Evolutionary conservation across 305 asterid species (phyloP), one percentile per base, ranked within the genome.

Genomic region (Solanum hybrid): DNA sequence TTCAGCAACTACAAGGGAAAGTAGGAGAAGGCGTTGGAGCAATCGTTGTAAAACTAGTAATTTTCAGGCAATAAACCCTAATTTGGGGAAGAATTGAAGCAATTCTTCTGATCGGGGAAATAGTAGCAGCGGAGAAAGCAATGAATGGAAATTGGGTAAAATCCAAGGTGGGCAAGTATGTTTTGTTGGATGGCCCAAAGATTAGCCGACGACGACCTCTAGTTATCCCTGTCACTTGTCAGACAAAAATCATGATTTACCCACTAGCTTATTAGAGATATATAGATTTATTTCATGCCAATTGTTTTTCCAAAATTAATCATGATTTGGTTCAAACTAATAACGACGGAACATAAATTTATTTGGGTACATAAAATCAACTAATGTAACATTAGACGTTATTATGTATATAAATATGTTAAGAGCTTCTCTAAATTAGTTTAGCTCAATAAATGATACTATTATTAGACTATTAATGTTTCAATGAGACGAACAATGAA

Each of bases 121-220:
- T 19, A 75, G 81, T 14, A 17, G 75, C 36, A 84, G 87, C 89
- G 91, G 93, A 91, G 90, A 91, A 84, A 66, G 42, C 86, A 15
- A 69, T 22, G 78, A 14, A 32, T 26, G 36, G 35, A 40, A 81
- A 81, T 26, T 81, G 15, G 37, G 0, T 24, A 79, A 79, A 24
- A 13, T 4, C 7, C 38, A 51, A 80, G 32, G 3, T 15, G 22
- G 56, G 1, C 56, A 42, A 42, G 27, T 36, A 2, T 56, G 72
- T 22, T n/a, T 13, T 86, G 22, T 86, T 36, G 85, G 85, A 79
- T 79, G 66, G 13, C 64, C 66, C 24, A 12, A 79, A 78, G 15
- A 36, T 3, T 22, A 36, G 56, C 3, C 27, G 56, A 78, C 31
- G 85, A 78, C 56, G 15, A 22, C 19, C 19, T n/a, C 51, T 22